A percentile compares a stretch with the other conserved stretches of the same genome.
phyloP scores from a whole-genome alignment of 1,284 basidiomycete genomes.

The Pyrrhoderma lamaoense region DNA sequence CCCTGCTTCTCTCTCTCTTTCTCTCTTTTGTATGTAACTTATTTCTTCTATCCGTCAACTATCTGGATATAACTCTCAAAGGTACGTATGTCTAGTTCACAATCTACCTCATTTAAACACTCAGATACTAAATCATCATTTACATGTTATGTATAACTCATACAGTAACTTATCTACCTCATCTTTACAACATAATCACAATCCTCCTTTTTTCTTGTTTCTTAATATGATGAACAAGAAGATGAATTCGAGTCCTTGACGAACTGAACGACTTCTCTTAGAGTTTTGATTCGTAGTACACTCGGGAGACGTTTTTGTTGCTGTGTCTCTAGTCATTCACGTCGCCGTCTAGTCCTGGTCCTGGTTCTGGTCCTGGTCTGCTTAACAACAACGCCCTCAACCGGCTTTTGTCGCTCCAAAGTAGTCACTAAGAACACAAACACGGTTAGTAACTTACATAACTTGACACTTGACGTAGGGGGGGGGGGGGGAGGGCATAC shows the following conservation, averaged over 20 bases:
- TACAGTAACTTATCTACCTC: no score
- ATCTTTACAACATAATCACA: no score
- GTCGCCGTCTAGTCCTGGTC: no score
- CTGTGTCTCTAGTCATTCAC: not conserved
- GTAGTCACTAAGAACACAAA: no score
- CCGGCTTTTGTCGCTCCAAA: constrained; percentile 52
- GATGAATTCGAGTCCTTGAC: constrained; percentile 4
- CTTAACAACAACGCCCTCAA: constrained; percentile 52
- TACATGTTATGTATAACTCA: not conserved
- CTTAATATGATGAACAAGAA: no score
- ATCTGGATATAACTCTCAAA: not conserved
- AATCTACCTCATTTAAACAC: not conserved
- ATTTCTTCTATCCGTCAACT: not conserved
- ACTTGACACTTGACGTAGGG: not conserved
- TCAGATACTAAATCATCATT: not conserved
- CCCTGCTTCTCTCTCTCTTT: no score
- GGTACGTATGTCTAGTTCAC: no score
- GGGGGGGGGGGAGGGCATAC: not conserved
- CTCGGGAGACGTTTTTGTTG: constrained; percentile 9
- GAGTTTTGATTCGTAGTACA: constrained; percentile 13
- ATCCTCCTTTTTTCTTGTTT: no score
- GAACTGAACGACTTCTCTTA: constrained; percentile 16
- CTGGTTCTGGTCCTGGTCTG: constrained; percentile 40
- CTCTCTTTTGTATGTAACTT: not conserved
- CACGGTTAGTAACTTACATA: no score